Percentiles rank a stretch among this genome's conserved stretches.
phyloP scores from a whole-genome alignment of 1,284 basidiomycete genomes.

The Ganoderma leucocontextum region DNA sequence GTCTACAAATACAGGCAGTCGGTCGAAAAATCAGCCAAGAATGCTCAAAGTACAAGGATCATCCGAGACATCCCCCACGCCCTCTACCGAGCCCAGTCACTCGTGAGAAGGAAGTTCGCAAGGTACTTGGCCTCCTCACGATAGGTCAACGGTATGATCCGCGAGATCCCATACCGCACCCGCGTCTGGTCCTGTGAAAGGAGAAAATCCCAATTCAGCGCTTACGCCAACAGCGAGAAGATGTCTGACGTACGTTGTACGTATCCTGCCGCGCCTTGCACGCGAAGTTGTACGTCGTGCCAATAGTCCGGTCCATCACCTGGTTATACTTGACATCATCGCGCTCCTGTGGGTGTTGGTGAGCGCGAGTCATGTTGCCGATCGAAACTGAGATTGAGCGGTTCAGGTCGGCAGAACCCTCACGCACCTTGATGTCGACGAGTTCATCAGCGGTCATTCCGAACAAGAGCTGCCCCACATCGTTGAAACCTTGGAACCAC shows the following conservation, averaged over 20 bases:
- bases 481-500: slow-evolving; percentile 98
- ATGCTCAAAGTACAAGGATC: not conserved
- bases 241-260: slow-evolving; percentile 70
- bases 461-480: slow-evolving; percentile 83
- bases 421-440: slow-evolving; percentile 70
- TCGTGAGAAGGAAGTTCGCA: slow-evolving; percentile 56
- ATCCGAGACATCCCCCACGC: not conserved
- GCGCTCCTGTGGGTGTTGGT: slow-evolving; percentile 57
- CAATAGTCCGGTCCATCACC: slow-evolving; percentile 72
- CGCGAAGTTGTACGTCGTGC: slow-evolving; percentile 83
- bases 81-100: slow-evolving; percentile 32
- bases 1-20: slow-evolving; percentile 7
- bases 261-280: slow-evolving; percentile 91
- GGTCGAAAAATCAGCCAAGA: not conserved
- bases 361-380: slow-evolving; percentile 8
- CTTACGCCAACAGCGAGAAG: not conserved
- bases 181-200: slow-evolving; percentile 72
- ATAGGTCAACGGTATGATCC: slow-evolving; percentile 75
- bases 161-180: slow-evolving; percentile 84
- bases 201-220: slow-evolving; percentile 9
- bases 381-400: not conserved
- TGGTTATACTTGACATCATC: slow-evolving; percentile 72
- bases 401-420: not conserved
- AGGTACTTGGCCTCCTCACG: slow-evolving; percentile 72
- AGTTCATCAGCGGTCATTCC: slow-evolving; percentile 87